These are phyloP conservation scores for Stephanodiscus minutulus DNA, from an alignment of 108 stramenopile genomes.

Conservation along the genomic window DNA sequence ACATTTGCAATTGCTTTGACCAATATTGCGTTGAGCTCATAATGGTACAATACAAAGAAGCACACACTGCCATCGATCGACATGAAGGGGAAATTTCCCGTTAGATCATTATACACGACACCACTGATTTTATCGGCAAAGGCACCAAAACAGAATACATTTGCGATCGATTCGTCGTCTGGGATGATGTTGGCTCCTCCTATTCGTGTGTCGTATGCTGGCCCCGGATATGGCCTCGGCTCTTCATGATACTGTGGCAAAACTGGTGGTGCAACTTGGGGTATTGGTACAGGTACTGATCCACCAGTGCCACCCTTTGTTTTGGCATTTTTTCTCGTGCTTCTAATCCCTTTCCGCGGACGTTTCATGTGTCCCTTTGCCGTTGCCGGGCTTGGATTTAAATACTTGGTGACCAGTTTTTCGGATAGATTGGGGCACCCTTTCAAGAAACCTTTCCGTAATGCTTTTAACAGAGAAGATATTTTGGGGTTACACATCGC, in stretches of 20 bases:
- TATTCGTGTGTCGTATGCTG: no score
- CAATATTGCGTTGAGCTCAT: conserved; percentile 48
- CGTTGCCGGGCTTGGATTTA: not conserved
- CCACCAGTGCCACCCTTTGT: no score
- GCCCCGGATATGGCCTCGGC: no score
- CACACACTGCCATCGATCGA: conserved; percentile 34
- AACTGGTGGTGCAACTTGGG: no score
- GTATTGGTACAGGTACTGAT: no score
- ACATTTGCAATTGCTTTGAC: conserved; percentile 5
- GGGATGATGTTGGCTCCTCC: no score
- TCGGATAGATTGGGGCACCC: no score
- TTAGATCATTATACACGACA: conserved; percentile 18
- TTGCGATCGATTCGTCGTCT: not conserved
- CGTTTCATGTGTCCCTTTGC: conserved; percentile 1
- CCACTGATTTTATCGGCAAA: conserved; percentile 9
- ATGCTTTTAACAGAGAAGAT: no score
- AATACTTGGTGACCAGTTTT: no score
- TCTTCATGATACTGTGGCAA: no score
- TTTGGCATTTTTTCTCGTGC: not conserved
- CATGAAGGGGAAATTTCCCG: conserved; percentile 41
- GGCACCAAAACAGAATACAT: conserved; percentile 11
- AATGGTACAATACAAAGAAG: conserved; percentile 47
- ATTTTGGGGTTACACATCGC: no score
- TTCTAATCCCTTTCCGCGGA: not conserved
- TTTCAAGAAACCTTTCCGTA: no score